Conservation (phyloP, 2,329 filamentous ascomycete species). For the Pleomassaria siparia region DNA sequence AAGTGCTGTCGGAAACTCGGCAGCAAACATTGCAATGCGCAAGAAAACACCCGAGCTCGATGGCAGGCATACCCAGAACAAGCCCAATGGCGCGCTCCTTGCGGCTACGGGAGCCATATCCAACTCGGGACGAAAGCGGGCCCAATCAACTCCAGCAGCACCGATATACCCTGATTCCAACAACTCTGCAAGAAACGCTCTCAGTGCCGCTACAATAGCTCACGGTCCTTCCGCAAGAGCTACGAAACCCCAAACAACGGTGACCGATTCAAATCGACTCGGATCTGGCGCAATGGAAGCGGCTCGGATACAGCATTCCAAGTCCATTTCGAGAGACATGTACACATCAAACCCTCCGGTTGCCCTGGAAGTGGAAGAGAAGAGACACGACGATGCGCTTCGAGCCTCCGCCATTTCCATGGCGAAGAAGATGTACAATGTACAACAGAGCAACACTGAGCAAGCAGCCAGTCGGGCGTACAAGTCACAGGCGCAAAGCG, state of each 20-base stretch:
- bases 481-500: conserved; percentile 33
- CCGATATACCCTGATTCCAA: conserved; percentile 58
- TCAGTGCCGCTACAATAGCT: conserved; percentile 72
- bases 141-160: conserved; percentile 60
- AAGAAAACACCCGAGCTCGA: conserved; percentile 53
- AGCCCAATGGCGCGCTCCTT: conserved; percentile 66
- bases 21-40: conserved; percentile 68
- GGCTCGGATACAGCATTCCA: conserved; percentile 66
- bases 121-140: conserved; percentile 56
- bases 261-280: conserved; percentile 40
- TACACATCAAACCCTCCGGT: conserved; percentile 77
- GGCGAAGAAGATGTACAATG: conserved; percentile 82
- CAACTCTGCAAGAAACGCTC: conserved; percentile 66
- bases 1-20: conserved; percentile 62
- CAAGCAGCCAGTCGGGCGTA: conserved; percentile 46
- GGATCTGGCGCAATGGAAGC: conserved; percentile 58
- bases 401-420: conserved; percentile 84
- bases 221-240: conserved; percentile 49
- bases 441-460: conserved; percentile 65
- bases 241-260: conserved; percentile 16
- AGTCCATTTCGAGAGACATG: conserved; percentile 71
- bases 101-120: conserved; percentile 79
- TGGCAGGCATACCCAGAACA: conserved; percentile 52
- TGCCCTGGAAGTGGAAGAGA: conserved; percentile 71
- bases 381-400: conserved; percentile 69